phyloP scores from a whole-genome alignment of 345 rosid genomes.

The Dipteronia sinensis region DNA sequence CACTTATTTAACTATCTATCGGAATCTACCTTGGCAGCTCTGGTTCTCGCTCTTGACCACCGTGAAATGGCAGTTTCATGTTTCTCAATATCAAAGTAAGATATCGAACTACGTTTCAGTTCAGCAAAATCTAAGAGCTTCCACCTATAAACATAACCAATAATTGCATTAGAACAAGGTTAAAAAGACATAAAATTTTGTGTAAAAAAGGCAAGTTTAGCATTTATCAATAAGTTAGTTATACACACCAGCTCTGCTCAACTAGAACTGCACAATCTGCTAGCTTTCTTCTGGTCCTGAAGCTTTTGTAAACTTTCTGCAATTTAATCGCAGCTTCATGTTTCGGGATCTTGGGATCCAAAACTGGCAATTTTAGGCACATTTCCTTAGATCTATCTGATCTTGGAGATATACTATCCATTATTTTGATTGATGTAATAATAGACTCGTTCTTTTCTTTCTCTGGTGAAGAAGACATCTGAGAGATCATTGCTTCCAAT shows the following conservation, averaged over 20 bases:
- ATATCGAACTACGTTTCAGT: slow-evolving; percentile 82
- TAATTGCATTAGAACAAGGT: slow-evolving; percentile 26
- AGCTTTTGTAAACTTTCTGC: slow-evolving; percentile 94
- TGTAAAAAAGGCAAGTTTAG: not conserved
- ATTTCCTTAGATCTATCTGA: slow-evolving; percentile 17
- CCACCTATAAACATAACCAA: slow-evolving; percentile 58
- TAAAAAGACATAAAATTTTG: slow-evolving; percentile 4
- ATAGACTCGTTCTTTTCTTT: slow-evolving; percentile 23
- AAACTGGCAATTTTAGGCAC: slow-evolving; percentile 31
- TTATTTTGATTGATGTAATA: not conserved
- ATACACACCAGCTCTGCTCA: slow-evolving; percentile 81
- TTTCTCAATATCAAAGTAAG: slow-evolving; percentile 87
- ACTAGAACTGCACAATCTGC: slow-evolving; percentile 95
- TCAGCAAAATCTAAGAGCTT: slow-evolving; percentile 87
- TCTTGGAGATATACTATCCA: slow-evolving; percentile 18
- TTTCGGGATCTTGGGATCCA: slow-evolving; percentile 59
- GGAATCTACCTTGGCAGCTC: slow-evolving; percentile 70
- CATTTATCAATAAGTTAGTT: not conserved
- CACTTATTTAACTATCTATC: not conserved
- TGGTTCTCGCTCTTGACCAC: slow-evolving; percentile 94
- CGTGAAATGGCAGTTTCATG: slow-evolving; percentile 93
- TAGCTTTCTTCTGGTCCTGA: slow-evolving; percentile 87
- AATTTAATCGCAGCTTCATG: slow-evolving; percentile 83
- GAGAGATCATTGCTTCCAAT: slow-evolving; percentile 52
- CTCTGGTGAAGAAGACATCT: slow-evolving; percentile 26